These are phyloP conservation scores for Entomortierella lignicola DNA, from an alignment of 192 early-diverging fungal species.

Conservation along the genomic window DNA sequence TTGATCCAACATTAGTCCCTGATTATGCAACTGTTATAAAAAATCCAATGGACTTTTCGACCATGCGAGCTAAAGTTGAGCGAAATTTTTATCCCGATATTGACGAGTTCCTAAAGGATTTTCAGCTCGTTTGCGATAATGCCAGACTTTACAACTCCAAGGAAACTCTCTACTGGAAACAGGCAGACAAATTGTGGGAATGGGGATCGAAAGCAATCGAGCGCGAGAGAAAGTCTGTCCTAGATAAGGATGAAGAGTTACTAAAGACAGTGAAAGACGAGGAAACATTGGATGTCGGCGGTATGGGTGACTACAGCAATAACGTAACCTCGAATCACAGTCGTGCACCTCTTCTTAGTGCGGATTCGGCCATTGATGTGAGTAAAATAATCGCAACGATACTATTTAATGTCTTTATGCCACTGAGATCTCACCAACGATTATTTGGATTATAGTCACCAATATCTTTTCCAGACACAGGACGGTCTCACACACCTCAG, in stretches of 20 bases:
- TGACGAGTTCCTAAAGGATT: slow-evolving; percentile 80
- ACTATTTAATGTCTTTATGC: too few species aligned
- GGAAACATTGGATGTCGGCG: slow-evolving; percentile 44
- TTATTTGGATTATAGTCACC: slow-evolving; percentile 24
- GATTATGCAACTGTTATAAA: slow-evolving; percentile 88
- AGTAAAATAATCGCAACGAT: neutral
- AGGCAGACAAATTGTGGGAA: slow-evolving; percentile 80
- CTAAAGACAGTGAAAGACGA: slow-evolving; percentile 32
- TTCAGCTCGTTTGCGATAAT: slow-evolving; percentile 82
- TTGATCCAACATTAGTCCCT: slow-evolving; percentile 76
- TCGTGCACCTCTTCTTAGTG: slow-evolving; percentile 14
- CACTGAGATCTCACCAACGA: too few species aligned
- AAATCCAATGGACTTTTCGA: slow-evolving; percentile 92
- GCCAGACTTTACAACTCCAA: slow-evolving; percentile 87
- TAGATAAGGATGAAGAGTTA: slow-evolving; percentile 41
- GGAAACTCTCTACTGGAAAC: slow-evolving; percentile 83
- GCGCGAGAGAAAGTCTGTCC: slow-evolving; percentile 63
- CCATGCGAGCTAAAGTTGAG: slow-evolving; percentile 83
- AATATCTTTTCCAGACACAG: slow-evolving; percentile 30
- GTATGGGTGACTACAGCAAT: slow-evolving; percentile 41
- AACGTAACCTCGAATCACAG: neutral
- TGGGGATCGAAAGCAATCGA: slow-evolving; percentile 80
- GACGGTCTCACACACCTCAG: slow-evolving; percentile 38
- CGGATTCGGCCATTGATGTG: slow-evolving; percentile 30
- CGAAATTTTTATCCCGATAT: slow-evolving; percentile 70